These are phyloP conservation scores for Talaromyces adpressus DNA, from an alignment of 495 filamentous ascomycete genomes.

Conservation along the genomic window DNA sequence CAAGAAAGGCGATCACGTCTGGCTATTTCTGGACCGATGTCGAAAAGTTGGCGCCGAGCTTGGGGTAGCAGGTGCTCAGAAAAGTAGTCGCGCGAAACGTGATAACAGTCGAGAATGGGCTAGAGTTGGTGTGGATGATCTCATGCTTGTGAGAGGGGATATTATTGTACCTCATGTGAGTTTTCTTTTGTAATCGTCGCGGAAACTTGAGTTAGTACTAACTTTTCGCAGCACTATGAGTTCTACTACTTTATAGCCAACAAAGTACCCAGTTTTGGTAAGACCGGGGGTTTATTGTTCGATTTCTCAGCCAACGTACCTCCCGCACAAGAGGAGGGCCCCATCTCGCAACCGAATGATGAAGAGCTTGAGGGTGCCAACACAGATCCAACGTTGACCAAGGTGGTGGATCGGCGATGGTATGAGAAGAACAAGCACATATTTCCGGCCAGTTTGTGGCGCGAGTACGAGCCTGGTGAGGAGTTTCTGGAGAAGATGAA, in stretches of 20 bases:
- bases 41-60: conserved; percentile 82
- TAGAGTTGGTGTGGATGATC: conserved; percentile 87
- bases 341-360: conserved; percentile 39
- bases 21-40: conserved; percentile 87
- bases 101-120: conserved; percentile 81
- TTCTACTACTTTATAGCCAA: conserved; percentile 97
- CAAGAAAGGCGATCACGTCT: conserved; percentile 87
- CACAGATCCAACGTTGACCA: conserved; percentile 79
- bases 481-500: conserved; percentile 73
- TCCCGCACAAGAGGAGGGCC: conserved; percentile 27
- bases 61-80: conserved; percentile 55
- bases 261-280: conserved; percentile 61
- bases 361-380: conserved; percentile 63
- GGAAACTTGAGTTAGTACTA: conserved; percentile 10
- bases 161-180: conserved; percentile 92
- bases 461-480: conserved; percentile 83
- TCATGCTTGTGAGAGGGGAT: conserved; percentile 88
- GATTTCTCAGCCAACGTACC: conserved; percentile 62
- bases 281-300: conserved; percentile 54
- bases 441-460: conserved; percentile 92
- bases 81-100: conserved; percentile 46
- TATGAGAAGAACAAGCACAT: conserved; percentile 98
- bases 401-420: conserved; percentile 94
- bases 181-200: conserved; percentile 11
- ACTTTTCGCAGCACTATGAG: conserved; percentile 71